phyloP scores from a whole-genome alignment of 208 protist genomes.

The Spironucleus salmonicida region DNA sequence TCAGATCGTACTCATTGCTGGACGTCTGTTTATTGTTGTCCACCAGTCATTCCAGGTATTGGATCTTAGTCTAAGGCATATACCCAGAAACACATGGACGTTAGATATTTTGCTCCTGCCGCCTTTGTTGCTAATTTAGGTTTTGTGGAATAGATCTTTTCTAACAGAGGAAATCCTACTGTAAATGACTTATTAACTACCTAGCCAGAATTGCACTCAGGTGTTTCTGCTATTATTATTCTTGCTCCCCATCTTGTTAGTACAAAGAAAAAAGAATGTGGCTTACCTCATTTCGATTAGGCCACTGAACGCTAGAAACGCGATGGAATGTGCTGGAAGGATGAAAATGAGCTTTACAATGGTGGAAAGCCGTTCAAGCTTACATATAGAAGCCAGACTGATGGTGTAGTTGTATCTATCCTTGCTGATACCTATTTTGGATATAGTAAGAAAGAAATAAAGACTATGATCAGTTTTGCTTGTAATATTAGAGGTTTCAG shows the following conservation, averaged over 20 bases:
- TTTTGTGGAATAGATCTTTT: constrained; percentile 49
- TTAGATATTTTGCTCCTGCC: constrained; percentile 42
- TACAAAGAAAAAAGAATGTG: constrained; percentile 42
- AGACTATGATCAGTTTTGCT: constrained; percentile 44
- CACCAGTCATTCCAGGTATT: constrained; percentile 40
- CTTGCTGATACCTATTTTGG: constrained; percentile 51
- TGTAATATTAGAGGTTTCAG: constrained; percentile 40
- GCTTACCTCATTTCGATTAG: constrained; percentile 43
- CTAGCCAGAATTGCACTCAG: constrained; percentile 38
- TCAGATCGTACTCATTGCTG: constrained; percentile 30
- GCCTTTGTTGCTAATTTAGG: constrained; percentile 40
- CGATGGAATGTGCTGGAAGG: constrained; percentile 45
- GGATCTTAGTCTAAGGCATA: constrained; percentile 15
- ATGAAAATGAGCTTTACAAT: constrained; percentile 47
- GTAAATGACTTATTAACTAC: constrained; percentile 38
- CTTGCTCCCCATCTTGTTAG: constrained; percentile 42
- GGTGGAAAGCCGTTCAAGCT: constrained; percentile 47
- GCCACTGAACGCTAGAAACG: constrained; percentile 40
- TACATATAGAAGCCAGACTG: constrained; percentile 2
- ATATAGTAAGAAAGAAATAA: constrained; percentile 51
- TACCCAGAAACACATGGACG: constrained; percentile 36
- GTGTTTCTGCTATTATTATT: constrained; percentile 44
- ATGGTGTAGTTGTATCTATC: constrained; percentile 42
- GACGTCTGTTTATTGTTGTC: constrained; percentile 39
- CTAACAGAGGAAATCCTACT: constrained; percentile 45